These are phyloP conservation scores for Wallacemonas sp. DNA, from an alignment of 208 protist genomes.

Conservation along the genomic window DNA sequence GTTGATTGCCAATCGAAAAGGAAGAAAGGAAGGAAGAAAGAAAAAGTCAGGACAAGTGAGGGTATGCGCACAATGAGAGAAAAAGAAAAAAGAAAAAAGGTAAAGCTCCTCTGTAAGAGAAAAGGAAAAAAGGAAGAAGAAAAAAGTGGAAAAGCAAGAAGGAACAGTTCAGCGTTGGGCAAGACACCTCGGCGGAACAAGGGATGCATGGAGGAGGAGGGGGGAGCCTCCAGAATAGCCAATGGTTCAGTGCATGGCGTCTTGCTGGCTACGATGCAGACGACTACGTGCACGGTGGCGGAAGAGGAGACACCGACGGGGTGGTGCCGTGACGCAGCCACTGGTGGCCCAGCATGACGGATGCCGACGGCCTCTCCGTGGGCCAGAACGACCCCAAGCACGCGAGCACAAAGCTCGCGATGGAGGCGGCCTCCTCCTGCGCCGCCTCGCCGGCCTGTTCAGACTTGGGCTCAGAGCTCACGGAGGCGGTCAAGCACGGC, in stretches of 20 bases:
- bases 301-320: not conserved
- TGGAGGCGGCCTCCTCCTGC: conserved; percentile 27
- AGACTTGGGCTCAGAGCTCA: conserved; percentile 16
- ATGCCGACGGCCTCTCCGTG: conserved; percentile 48
- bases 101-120: not conserved
- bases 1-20: too few species aligned
- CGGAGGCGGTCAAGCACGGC: too few species aligned
- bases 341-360: conserved; percentile 49
- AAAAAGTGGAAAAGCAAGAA: not conserved
- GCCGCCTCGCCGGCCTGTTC: conserved; percentile 24
- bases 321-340: conserved; percentile 45
- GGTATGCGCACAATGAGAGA: not conserved
- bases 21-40: too few species aligned
- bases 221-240: too few species aligned
- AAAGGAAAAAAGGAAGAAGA: not conserved
- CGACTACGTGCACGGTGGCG: not conserved
- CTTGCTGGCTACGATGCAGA: not conserved
- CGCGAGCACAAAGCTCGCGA: conserved; percentile 62
- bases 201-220: too few species aligned
- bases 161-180: too few species aligned
- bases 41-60: not conserved
- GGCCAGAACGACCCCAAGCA: conserved; percentile 71
- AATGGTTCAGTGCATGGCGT: not conserved
- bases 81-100: not conserved
- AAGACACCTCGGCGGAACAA: too few species aligned